Base-by-base conservation (phyloP, 2,329 filamentous ascomycete genomes). In the Botrytis galanthina region DNA sequence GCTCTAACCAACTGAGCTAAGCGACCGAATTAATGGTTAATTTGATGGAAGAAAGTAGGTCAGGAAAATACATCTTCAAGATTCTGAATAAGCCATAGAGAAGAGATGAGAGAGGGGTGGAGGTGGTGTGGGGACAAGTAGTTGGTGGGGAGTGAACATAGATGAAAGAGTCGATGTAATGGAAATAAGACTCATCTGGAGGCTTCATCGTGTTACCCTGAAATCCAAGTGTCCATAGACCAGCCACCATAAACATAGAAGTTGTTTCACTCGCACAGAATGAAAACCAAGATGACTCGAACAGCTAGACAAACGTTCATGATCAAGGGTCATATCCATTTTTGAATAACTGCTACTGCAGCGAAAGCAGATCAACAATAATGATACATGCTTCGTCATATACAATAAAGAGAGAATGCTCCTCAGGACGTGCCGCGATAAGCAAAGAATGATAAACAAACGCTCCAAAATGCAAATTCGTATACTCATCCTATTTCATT, bases 11-110 rank as follows among this genome's bases (percentile, higher is more conserved):
- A 29, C 64, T 67, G 64, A 67, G 64, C 64, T 68, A 57, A 57
- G 64, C 35, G 48, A 57, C 48, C 64, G 20, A 12, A 8, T 42
- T 26, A 39, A 10, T 26, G n/a, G 16, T 4, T 57, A 1, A 22
- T 68, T 54, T 3, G 39, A 42, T 57, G 16, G 6, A 1, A 22
- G 35, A 2, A 0, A 0, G 0, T 1, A 1, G 1, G 0, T 6
- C 1, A 32, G 9, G n/a, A 29, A 1, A 10, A 1, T 4, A 1
- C 0, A 51, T 29, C 10, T 9, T 18, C 26, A 54, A 4, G 0
- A n/a, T 3, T n/a, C 8, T 1, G 2, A 54, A 54, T 14, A 16
- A 29, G 18, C 1, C 8, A n/a, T 0, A 39, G 2, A 29, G 22
- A n/a, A 7, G n/a, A 54, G 16, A 10, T n/a, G 44, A 10, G 6